phyloP scores from a whole-genome alignment of 306 rosid genomes.

The Vicia villosa region DNA sequence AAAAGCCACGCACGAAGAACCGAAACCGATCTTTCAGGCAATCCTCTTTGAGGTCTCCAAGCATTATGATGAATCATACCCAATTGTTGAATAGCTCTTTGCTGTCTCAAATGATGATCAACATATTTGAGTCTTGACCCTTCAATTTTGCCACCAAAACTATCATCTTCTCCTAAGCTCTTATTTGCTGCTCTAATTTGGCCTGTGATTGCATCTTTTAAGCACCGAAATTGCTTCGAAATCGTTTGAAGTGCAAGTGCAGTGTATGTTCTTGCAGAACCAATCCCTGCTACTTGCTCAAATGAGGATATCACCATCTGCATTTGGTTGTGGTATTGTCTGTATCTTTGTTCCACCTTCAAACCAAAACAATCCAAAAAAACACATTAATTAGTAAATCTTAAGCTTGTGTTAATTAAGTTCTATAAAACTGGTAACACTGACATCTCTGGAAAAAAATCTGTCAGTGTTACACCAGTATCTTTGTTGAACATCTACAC shows the following conservation, averaged over 20 bases:
- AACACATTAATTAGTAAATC: background rate
- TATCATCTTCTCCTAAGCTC: slow-evolving; percentile 89
- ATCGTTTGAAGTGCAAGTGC: slow-evolving; percentile 88
- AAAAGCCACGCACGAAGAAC: slow-evolving; percentile 99
- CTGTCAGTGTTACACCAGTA: no score
- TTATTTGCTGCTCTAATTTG: slow-evolving; percentile 73
- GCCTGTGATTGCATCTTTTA: slow-evolving; percentile 79
- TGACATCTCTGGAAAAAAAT: no score
- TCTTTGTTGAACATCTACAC: no score
- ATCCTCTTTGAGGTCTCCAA: slow-evolving; percentile 99
- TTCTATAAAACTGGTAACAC: no score
- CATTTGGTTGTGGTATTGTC: slow-evolving; percentile 92
- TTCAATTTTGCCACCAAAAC: slow-evolving; percentile 67
- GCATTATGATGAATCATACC: slow-evolving; percentile 99
- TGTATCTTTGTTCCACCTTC: slow-evolving; percentile 95
- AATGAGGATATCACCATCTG: slow-evolving; percentile 76
- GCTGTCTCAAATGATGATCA: slow-evolving; percentile 88
- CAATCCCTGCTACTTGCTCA: slow-evolving; percentile 82
- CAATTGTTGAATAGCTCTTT: slow-evolving; percentile 90
- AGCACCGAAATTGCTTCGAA: slow-evolving; percentile 87
- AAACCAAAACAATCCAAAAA: background rate
- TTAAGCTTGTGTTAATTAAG: no score
- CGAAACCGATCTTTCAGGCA: slow-evolving; percentile 95
- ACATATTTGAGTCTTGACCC: slow-evolving; percentile 90
- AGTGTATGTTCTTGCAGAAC: slow-evolving; percentile 87